Evolutionary conservation across 2,329 filamentous ascomycete species (phyloP).

Genomic region (Claviceps fusiformis): DNA sequence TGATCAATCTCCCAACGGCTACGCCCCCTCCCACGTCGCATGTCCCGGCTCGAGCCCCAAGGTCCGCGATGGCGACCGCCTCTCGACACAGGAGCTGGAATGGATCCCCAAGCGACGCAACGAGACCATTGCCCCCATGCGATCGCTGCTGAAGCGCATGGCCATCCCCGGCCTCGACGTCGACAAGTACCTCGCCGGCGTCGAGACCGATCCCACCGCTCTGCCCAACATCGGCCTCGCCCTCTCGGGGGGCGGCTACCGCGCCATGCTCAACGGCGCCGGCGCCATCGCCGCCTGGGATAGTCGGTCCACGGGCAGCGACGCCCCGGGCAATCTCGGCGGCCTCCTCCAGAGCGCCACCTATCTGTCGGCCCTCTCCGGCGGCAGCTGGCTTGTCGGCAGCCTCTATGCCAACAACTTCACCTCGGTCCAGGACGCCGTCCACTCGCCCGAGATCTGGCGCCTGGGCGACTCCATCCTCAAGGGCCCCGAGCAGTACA

Average conservation of each 20-base stretch:
- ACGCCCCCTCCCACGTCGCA: constrained; percentile 52
- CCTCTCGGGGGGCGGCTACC: constrained; percentile 71
- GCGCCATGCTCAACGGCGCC: constrained; percentile 73
- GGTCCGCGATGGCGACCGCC: constrained; percentile 44
- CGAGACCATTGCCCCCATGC: constrained; percentile 64
- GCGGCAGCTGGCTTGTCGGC: constrained; percentile 76
- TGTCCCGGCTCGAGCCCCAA: constrained; percentile 59
- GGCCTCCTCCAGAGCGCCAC: constrained; percentile 71
- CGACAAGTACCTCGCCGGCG: constrained; percentile 47
- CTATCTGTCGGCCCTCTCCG: constrained; percentile 69
- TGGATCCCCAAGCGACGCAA: constrained; percentile 63
- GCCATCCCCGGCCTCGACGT: constrained; percentile 70
- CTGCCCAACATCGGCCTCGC: constrained; percentile 56
- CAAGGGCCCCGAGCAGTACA: constrained; percentile 23
- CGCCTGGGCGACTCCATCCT: constrained; percentile 28
- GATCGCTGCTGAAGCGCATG: constrained; percentile 54
- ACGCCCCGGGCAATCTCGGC: constrained; percentile 51
- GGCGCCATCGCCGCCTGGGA: constrained; percentile 73
- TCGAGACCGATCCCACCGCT: constrained; percentile 17
- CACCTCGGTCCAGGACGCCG: constrained; percentile 36
- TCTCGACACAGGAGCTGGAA: constrained; percentile 56
- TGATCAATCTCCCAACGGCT: constrained; percentile 35
- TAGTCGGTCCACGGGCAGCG: constrained; percentile 41
- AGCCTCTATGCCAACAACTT: constrained; percentile 78
- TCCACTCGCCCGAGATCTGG: constrained; percentile 25